Conservation (phyloP, 2,329 filamentous ascomycete genomes). For the Neonectria punicea region DNA sequence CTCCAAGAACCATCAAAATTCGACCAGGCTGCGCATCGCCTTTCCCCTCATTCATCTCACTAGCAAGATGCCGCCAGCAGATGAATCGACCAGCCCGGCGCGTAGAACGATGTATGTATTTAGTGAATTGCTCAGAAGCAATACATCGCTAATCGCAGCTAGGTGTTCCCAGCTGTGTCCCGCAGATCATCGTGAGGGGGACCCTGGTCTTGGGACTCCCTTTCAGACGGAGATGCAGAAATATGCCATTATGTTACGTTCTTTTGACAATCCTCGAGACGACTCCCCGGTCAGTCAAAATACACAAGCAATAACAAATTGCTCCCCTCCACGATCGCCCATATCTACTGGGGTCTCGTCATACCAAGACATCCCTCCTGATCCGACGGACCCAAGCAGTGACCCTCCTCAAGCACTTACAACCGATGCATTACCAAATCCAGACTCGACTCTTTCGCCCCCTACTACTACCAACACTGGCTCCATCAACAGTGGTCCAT, state of each 20-base stretch:
- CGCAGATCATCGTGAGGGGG: no score
- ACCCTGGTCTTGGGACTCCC: no score
- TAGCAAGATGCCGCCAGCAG: background rate
- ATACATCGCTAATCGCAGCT: background rate
- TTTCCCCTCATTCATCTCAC: background rate
- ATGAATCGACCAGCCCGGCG: background rate
- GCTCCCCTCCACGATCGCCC: background rate
- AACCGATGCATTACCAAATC: background rate
- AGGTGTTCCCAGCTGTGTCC: background rate
- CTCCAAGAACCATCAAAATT: no score
- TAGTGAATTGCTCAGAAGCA: background rate
- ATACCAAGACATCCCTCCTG: no score
- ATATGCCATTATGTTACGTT: background rate
- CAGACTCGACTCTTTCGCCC: background rate
- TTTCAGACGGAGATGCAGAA: background rate
- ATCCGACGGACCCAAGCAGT: background rate
- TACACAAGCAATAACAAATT: background rate
- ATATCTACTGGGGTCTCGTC: background rate
- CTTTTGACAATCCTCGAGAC: background rate
- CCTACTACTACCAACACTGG: background rate
- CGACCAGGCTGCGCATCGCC: no score
- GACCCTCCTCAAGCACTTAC: background rate
- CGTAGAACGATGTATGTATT: background rate
- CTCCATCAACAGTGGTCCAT: background rate
- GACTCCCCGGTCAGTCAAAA: background rate